Evolutionary conservation across 805 yeast genomes (phyloP).

Genomic region (Schizosaccharomyces cryophilus): DNA sequence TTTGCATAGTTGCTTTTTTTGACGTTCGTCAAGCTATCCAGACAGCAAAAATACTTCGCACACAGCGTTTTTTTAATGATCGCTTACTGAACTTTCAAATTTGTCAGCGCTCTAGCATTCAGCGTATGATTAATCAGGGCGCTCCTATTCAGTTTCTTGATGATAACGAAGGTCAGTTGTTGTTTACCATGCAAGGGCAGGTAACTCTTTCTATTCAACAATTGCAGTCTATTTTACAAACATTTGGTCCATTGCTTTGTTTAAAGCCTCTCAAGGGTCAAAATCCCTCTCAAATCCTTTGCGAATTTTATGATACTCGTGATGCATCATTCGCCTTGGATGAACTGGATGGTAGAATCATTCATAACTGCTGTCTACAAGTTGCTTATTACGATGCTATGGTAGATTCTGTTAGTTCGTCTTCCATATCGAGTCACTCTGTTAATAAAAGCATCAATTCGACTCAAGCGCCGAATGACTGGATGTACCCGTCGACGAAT

Average conservation of each 20-base stretch:
- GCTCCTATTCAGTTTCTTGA: constrained; percentile 7
- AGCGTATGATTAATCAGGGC: constrained; percentile 7
- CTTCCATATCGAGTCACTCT: constrained; percentile 4
- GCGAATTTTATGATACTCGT: constrained; percentile 17
- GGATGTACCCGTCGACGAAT: no score
- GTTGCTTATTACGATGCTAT: background rate
- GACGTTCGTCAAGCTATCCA: constrained; percentile 11
- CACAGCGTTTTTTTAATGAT: constrained; percentile 7
- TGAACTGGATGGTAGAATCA: constrained; percentile 9
- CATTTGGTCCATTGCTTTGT: constrained; percentile 9
- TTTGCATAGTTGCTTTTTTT: constrained; percentile 9
- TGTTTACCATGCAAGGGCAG: constrained; percentile 3
- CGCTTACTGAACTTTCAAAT: constrained; percentile 6
- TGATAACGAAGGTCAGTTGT: constrained; percentile 7
- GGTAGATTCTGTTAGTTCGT: background rate
- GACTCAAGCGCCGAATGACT: no score
- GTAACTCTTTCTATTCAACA: constrained; percentile 3
- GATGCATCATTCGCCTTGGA: constrained; percentile 14
- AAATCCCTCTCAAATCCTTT: constrained; percentile 9
- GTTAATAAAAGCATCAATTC: constrained; percentile 1
- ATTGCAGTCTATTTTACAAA: constrained; percentile 5
- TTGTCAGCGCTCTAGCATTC: constrained; percentile 5
- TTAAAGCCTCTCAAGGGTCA: constrained; percentile 5
- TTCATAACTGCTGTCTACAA: constrained; percentile 7
- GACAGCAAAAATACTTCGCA: constrained; percentile 9